phyloP scores from a whole-genome alignment of 441 rosid species.

The Adansonia madagascariensis region DNA sequence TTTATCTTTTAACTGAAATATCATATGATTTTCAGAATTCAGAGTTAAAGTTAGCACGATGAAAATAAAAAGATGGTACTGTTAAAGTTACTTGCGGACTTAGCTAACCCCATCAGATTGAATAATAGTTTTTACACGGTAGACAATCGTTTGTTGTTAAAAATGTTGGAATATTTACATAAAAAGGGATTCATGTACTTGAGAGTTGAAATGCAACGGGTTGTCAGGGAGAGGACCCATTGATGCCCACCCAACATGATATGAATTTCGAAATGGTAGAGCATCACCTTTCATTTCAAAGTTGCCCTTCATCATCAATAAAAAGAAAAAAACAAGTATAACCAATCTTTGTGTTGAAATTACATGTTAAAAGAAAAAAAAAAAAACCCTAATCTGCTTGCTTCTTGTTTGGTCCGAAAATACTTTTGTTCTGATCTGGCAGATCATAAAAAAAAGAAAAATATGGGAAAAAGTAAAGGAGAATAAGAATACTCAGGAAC shows the following conservation, averaged over 20 bases:
- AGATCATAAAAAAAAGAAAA: background rate
- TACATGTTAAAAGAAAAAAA: too few relatives aligned
- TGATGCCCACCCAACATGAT: background rate
- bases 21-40: background rate
- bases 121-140: background rate
- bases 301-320: background rate
- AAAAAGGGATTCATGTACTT: background rate
- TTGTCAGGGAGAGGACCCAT: slow-evolving; percentile 5
- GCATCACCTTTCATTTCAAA: background rate
- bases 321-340: background rate
- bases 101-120: background rate
- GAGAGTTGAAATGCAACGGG: background rate
- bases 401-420: background rate
- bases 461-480: background rate
- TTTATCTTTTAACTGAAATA: too few relatives aligned
- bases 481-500: background rate
- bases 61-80: too few relatives aligned
- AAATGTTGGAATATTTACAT: background rate
- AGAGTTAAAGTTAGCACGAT: background rate
- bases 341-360: background rate
- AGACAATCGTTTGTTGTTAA: background rate
- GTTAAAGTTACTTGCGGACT: background rate
- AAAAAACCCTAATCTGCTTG: background rate
- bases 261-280: slow-evolving; percentile 2
- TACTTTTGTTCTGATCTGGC: slow-evolving; percentile 6